Percentiles rank a stretch among this genome's conserved stretches.
Evolutionary conservation across 306 rosid species (phyloP).

Genomic region (Abrus precatorius): DNA sequence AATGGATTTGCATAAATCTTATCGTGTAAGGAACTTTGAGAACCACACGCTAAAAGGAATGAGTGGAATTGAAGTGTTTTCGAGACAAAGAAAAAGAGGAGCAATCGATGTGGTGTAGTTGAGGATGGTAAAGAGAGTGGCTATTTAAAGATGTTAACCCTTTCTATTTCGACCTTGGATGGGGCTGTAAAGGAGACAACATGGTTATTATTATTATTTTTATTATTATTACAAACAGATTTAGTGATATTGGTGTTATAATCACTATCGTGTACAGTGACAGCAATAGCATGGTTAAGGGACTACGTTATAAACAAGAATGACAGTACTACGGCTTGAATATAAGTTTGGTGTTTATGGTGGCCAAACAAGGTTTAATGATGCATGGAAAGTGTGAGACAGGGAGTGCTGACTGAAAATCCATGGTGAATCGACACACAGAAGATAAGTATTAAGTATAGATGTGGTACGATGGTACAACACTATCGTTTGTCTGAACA

Average conservation of each 20-base stretch:
- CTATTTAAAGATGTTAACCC: slow-evolving; percentile 29
- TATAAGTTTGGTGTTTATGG: slow-evolving; percentile 7
- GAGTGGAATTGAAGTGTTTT: slow-evolving; percentile 3
- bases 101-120: background rate
- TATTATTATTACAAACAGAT: background rate
- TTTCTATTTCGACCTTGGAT: background rate
- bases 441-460: background rate
- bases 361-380: background rate
- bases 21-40: slow-evolving; percentile 17
- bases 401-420: background rate
- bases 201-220: background rate
- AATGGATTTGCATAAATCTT: slow-evolving; percentile 23
- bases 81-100: slow-evolving; percentile 12
- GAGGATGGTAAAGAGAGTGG: background rate
- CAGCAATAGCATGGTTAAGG: background rate
- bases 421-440: background rate
- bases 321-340: background rate
- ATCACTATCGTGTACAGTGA: background rate
- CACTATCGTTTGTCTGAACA: background rate
- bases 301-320: background rate
- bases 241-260: background rate
- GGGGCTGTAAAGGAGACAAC: background rate
- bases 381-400: slow-evolving; percentile 6
- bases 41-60: background rate
- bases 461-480: background rate